Evolutionary conservation across 495 filamentous ascomycete genomes (phyloP).

Genomic region (Articulospora tetracladia): DNA sequence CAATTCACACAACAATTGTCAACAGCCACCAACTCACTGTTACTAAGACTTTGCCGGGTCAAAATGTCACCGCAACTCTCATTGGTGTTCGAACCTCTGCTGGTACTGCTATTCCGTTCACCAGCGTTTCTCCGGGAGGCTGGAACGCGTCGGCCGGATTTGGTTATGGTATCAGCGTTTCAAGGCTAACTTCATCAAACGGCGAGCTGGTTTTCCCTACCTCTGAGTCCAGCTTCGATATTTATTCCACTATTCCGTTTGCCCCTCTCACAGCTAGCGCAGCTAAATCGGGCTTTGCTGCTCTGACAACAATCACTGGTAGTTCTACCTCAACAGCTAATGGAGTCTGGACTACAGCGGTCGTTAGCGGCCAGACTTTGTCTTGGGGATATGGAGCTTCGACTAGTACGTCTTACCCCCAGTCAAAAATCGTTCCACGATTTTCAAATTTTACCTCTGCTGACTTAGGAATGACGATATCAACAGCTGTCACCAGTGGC

Average conservation of each 20-base stretch:
- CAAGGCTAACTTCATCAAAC: neutral
- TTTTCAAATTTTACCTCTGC: neutral
- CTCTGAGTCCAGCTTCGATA: neutral
- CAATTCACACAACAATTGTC: constrained; percentile 7
- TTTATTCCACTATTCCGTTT: constrained; percentile 2
- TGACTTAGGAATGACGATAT: too few relatives aligned
- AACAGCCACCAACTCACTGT: constrained; percentile 4
- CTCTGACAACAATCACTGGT: neutral
- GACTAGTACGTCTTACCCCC: neutral
- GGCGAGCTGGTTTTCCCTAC: neutral
- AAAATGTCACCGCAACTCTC: neutral
- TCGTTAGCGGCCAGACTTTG: neutral
- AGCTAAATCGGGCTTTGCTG: neutral
- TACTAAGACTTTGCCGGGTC: constrained; percentile 4
- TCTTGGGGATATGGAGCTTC: neutral
- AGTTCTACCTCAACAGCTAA: neutral
- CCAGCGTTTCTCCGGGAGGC: constrained; percentile 7
- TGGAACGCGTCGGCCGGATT: constrained; percentile 15
- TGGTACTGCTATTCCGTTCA: neutral
- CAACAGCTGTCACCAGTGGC: too few relatives aligned
- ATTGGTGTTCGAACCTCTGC: neutral
- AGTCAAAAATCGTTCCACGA: neutral
- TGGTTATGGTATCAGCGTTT: neutral
- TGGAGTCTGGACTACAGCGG: constrained; percentile 5
- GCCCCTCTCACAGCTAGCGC: neutral